These are phyloP conservation scores for Aspergillus neoniger DNA, from an alignment of 2,329 filamentous ascomycete species.

Conservation along the genomic window DNA sequence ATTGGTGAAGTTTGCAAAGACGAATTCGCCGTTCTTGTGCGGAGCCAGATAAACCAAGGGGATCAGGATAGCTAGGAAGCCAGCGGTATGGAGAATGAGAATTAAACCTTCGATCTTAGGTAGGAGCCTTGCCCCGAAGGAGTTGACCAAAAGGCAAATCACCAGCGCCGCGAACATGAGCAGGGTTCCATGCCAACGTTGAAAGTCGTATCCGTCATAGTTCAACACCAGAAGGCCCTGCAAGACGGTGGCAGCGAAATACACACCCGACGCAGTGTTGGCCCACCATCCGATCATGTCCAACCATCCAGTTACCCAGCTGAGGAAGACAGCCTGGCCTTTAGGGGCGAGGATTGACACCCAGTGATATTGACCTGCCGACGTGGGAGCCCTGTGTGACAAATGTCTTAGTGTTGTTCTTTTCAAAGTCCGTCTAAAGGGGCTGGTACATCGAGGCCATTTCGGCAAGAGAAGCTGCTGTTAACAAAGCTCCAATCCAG, in stretches of 20 bases:
- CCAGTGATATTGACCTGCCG: conserved; percentile 46
- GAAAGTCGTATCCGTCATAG: conserved; percentile 35
- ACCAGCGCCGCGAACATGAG: conserved; percentile 48
- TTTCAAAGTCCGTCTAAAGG: too few relatives aligned
- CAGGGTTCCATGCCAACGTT: conserved; percentile 54
- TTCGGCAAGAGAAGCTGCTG: conserved; percentile 33
- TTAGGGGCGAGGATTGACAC: conserved; percentile 43
- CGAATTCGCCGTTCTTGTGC: conserved; percentile 34
- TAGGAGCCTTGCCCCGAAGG: conserved; percentile 44
- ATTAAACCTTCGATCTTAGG: conserved; percentile 53
- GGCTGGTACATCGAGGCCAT: conserved; percentile 34
- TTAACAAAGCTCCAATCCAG: conserved; percentile 32
- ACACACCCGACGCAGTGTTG: neutral
- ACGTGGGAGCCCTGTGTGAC: conserved; percentile 32
- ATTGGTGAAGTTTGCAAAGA: neutral
- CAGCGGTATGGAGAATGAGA: conserved; percentile 54
- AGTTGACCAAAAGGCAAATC: conserved; percentile 47
- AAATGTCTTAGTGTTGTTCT: neutral
- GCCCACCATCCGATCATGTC: conserved; percentile 8
- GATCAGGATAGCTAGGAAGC: conserved; percentile 56
- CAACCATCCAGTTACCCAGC: conserved; percentile 39
- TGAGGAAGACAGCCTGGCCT: conserved; percentile 37
- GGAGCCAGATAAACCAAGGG: conserved; percentile 48
- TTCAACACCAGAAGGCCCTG: conserved; percentile 44
- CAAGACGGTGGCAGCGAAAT: conserved; percentile 26